A percentile compares a stretch with the other conserved stretches of the same genome.
Conservation (phyloP, 306 rosid genomes). For the Quercus cerris region DNA sequence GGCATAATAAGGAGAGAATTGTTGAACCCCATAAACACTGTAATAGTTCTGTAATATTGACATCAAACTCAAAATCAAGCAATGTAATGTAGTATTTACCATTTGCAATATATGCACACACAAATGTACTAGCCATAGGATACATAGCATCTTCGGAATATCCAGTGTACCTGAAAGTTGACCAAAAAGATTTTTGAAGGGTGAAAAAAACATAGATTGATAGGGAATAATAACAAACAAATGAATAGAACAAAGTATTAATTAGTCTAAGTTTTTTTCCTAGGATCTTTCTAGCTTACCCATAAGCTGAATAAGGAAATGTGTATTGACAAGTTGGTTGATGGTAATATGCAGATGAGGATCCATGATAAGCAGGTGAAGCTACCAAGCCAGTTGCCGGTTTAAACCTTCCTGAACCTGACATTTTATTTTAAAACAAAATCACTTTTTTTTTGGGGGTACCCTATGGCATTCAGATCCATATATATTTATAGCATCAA, state of each 20-base stretch:
- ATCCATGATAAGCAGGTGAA: conserved; percentile 61
- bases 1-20: conserved; percentile 62
- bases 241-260: background rate
- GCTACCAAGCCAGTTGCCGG: conserved; percentile 55
- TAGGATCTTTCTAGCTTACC: conserved; percentile 41
- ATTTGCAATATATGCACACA: background rate
- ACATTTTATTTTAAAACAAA: conserved; percentile 10
- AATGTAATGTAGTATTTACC: background rate
- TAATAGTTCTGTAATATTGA: conserved; percentile 57
- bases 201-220: background rate
- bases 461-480: conserved; percentile 11
- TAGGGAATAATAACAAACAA: background rate
- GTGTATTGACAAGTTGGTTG: conserved; percentile 72
- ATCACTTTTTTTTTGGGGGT: background rate
- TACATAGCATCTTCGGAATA: conserved; percentile 70
- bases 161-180: conserved; percentile 62
- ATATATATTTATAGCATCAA: background rate
- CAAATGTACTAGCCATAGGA: conserved; percentile 51
- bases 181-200: conserved; percentile 6
- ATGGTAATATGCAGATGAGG: conserved; percentile 60
- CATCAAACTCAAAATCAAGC: background rate
- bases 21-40: conserved; percentile 82
- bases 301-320: conserved; percentile 79
- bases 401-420: conserved; percentile 65
- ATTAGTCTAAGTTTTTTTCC: background rate